These are phyloP conservation scores for Nasturtium officinale DNA, from an alignment of 345 rosid genomes.

Conservation along the genomic window DNA sequence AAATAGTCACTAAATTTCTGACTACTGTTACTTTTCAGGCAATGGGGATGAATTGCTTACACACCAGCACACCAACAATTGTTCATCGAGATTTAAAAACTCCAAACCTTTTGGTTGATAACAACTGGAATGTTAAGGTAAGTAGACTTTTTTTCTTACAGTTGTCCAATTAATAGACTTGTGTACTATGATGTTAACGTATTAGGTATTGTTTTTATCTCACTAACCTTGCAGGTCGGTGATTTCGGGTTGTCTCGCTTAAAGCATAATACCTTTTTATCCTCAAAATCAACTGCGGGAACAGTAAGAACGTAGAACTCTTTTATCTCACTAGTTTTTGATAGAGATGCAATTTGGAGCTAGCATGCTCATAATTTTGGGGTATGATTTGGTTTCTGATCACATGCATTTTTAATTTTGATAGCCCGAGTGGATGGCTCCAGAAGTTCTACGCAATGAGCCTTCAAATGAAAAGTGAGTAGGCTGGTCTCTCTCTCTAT, in stretches of 20 bases:
- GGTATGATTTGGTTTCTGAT: constrained; percentile 38
- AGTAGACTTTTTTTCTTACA: background rate
- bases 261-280: constrained; percentile 93
- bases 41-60: constrained; percentile 99
- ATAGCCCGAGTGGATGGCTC: constrained; percentile 99
- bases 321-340: constrained; percentile 8
- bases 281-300: constrained; percentile 99
- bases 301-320: constrained; percentile 58
- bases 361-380: constrained; percentile 2
- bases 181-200: background rate
- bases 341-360: constrained; percentile 5
- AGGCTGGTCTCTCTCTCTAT: background rate
- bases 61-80: constrained; percentile 89
- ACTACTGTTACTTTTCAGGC: constrained; percentile 58
- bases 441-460: constrained; percentile 96
- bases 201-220: background rate
- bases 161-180: constrained; percentile 6
- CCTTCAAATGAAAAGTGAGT: constrained; percentile 97
- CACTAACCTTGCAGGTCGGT: constrained; percentile 61
- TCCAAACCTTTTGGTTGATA: constrained; percentile 97
- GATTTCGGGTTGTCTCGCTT: constrained; percentile 99
- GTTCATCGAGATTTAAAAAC: constrained; percentile 99
- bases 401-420: constrained; percentile 39
- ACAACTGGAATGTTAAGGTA: constrained; percentile 99
- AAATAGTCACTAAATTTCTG: constrained; percentile 15